Conservation (phyloP, 1,284 basidiomycete genomes). For the Naganishia liquefaciens region DNA sequence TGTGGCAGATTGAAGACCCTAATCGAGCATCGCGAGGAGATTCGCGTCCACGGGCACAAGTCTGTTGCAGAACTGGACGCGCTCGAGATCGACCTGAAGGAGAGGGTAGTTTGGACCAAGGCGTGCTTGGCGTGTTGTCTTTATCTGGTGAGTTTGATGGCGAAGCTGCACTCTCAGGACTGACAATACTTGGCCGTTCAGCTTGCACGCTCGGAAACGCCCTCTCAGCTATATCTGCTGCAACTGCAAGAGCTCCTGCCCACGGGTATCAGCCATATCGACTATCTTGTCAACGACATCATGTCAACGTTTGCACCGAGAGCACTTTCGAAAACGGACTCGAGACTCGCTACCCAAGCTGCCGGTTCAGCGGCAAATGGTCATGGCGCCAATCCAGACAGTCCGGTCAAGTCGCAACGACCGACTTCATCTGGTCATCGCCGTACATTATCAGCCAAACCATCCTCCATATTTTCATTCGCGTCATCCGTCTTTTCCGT, state of each 20-base stretch:
- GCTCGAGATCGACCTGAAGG: slow-evolving; percentile 5
- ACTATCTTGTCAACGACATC: slow-evolving; percentile 22
- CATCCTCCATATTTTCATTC: slow-evolving; percentile 23
- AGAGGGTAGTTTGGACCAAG: slow-evolving; percentile 17
- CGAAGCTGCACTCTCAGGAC: neutral
- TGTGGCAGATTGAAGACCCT: slow-evolving; percentile 21
- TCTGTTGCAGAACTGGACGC: neutral
- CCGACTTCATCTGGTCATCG: slow-evolving; percentile 1
- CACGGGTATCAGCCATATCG: slow-evolving; percentile 24
- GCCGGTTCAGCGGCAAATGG: neutral
- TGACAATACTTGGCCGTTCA: neutral
- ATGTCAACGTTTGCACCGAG: slow-evolving; percentile 1
- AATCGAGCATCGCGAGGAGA: slow-evolving; percentile 23
- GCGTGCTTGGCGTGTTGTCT: slow-evolving; percentile 26
- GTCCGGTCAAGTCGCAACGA: slow-evolving; percentile 13
- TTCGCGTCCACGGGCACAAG: slow-evolving; percentile 10
- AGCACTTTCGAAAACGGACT: neutral
- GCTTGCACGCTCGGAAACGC: slow-evolving; percentile 23
- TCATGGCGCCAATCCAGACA: neutral
- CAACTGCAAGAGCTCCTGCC: slow-evolving; percentile 24
- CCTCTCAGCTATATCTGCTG: slow-evolving; percentile 23
- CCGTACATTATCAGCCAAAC: slow-evolving; percentile 18
- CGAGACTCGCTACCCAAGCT: neutral
- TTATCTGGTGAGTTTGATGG: slow-evolving; percentile 3
- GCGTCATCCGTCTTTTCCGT: slow-evolving; percentile 20